Percentiles rank a stretch among this genome's conserved stretches.
Conservation (phyloP, 2,329 filamentous ascomycete genomes). For the Pseudogymnoascus destructans region DNA sequence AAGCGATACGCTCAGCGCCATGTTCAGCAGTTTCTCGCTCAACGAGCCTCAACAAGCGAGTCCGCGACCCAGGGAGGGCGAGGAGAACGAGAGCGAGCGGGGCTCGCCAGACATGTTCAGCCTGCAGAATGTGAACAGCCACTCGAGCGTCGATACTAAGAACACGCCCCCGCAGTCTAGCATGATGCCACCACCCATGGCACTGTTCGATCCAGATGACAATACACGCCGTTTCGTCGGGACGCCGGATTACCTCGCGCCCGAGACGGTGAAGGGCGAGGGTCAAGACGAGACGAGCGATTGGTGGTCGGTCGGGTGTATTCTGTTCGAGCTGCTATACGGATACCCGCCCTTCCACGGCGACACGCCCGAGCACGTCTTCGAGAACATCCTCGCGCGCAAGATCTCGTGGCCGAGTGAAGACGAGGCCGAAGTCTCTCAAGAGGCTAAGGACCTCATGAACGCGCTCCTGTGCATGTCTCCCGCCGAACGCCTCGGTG, state of each 20-base stretch:
- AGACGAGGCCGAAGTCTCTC: conserved; percentile 63
- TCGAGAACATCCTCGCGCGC: conserved; percentile 86
- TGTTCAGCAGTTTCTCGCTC: conserved; percentile 69
- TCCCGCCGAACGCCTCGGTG: conserved; percentile 67
- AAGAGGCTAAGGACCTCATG: conserved; percentile 86
- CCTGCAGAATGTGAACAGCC: conserved; percentile 39
- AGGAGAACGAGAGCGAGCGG: conserved; percentile 50
- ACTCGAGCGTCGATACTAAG: conserved; percentile 33
- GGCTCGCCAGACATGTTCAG: conserved; percentile 65
- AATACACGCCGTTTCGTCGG: conserved; percentile 88
- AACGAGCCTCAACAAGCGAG: conserved; percentile 37
- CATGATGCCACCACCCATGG: conserved; percentile 85
- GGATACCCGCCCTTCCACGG: conserved; percentile 92
- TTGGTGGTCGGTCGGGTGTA: conserved; percentile 99
- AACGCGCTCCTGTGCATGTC: conserved; percentile 82
- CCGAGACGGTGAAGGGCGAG: conserved; percentile 89
- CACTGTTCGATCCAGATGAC: conserved; percentile 89
- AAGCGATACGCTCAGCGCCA: conserved; percentile 69
- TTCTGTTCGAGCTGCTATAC: conserved; percentile 90
- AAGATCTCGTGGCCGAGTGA: conserved; percentile 88
- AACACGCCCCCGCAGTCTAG: conserved; percentile 49
- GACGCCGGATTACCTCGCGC: conserved; percentile 91
- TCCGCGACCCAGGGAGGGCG: conserved; percentile 47
- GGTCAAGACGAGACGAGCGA: conserved; percentile 97
- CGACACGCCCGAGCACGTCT: conserved; percentile 78